phyloP scores from a whole-genome alignment of 768 basidiomycete species.

The Boletus edulis region DNA sequence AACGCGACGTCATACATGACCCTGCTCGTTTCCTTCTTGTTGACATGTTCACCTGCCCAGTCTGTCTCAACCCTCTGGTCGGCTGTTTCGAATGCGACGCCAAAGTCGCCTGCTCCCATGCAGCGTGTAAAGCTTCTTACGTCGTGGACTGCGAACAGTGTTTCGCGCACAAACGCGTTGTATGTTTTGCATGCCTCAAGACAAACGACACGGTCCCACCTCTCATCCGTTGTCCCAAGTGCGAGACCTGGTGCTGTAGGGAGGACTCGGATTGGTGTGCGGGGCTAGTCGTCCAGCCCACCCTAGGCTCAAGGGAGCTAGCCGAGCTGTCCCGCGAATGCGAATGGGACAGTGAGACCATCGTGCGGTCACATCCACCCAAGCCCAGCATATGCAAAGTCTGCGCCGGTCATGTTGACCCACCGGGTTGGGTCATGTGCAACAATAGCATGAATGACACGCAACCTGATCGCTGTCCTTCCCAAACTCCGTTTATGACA shows the following conservation, averaged over 20 bases:
- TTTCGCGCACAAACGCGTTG: constrained; percentile 1
- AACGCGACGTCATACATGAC: not conserved
- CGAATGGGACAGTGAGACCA: constrained; percentile 7
- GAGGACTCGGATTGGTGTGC: constrained; percentile 16
- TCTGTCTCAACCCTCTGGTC: not conserved
- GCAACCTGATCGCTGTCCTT: constrained; percentile 4
- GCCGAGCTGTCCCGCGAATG: not conserved
- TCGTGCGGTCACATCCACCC: constrained; percentile 14
- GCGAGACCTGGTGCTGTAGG: constrained; percentile 10
- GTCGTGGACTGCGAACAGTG: constrained; percentile 1
- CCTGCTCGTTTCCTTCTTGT: not conserved
- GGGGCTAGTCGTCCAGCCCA: constrained; percentile 8
- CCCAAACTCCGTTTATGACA: not conserved
- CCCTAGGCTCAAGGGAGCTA: constrained; percentile 3
- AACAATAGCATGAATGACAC: not conserved
- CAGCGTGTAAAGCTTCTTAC: not conserved
- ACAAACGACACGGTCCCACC: not conserved
- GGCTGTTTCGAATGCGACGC: constrained; percentile 11
- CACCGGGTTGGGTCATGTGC: constrained; percentile 1
- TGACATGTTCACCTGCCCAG: constrained; percentile 15
- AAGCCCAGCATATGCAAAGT: constrained; percentile 7
- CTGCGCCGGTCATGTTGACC: not conserved
- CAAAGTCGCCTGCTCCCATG: constrained; percentile 1
- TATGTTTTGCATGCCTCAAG: constrained; percentile 5
- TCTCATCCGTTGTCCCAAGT: constrained; percentile 6